These are phyloP conservation scores for Arabidopsis lyrata DNA, from an alignment of 441 rosid genomes.

Conservation along the genomic window DNA sequence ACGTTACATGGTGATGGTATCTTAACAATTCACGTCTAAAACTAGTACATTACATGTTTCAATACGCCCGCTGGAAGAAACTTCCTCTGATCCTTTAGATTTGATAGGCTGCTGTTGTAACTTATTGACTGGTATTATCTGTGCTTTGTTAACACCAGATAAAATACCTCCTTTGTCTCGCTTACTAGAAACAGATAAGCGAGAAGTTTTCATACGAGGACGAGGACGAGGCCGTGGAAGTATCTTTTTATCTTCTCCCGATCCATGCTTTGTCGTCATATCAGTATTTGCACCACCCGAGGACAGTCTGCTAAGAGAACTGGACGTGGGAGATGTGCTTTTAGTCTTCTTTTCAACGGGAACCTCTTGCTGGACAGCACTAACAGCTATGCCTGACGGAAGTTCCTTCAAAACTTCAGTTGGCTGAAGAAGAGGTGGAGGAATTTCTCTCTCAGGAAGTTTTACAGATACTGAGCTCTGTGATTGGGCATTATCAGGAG, in stretches of 20 bases:
- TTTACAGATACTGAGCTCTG: constrained; percentile 47
- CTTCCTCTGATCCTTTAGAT: constrained; percentile 66
- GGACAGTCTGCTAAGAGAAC: constrained; percentile 48
- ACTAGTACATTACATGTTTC: constrained; percentile 66
- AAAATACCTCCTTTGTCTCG: constrained; percentile 56
- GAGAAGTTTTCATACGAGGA: constrained; percentile 67
- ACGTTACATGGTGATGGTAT: background rate
- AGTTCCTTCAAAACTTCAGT: constrained; percentile 50
- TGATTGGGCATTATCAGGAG: constrained; percentile 46
- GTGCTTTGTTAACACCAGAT: constrained; percentile 62
- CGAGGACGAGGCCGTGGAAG: constrained; percentile 64
- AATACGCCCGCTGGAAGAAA: constrained; percentile 54
- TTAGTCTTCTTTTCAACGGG: constrained; percentile 52
- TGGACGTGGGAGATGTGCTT: constrained; percentile 41
- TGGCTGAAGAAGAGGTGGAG: constrained; percentile 48
- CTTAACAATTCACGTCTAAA: constrained; percentile 26
- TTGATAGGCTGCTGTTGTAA: constrained; percentile 59
- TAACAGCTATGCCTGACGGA: constrained; percentile 38
- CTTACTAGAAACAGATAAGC: constrained; percentile 62
- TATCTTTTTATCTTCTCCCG: constrained; percentile 55
- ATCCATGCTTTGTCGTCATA: constrained; percentile 54
- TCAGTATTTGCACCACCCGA: constrained; percentile 48
- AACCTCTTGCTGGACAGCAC: constrained; percentile 52
- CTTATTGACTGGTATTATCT: constrained; percentile 53
- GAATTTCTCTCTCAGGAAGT: constrained; percentile 44